Base-by-base conservation (phyloP, 169 alveolate species). In the Babesia bigemina region DNA sequence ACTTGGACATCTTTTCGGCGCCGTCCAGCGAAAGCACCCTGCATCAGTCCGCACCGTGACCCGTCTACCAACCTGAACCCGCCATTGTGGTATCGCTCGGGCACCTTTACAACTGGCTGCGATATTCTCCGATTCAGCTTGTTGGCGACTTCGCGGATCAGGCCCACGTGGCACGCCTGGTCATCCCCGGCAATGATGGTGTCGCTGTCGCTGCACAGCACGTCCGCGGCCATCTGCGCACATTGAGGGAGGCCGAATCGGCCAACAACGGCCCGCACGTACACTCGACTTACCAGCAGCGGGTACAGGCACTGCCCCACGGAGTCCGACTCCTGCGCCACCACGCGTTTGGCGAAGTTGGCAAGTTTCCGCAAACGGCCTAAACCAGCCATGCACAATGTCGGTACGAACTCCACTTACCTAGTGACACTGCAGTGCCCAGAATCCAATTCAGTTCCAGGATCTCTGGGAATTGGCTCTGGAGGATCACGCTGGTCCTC, bases 11-110 rank as follows among this genome's bases (percentile, higher is more conserved):
- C 59, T 82, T 82, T 11, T 44, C 78, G 22, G 28, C 49, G 19
- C 85, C 85, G 57, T 82, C 79, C 9, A 82, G 89, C 49, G 89
- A 82, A 50, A 69, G 33, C 29, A 82, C 81, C 74, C 89, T 82
- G 65, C 22, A 14, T 2, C 13, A 17, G 16, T 61, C 33, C 21
- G 16, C 10, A 13, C 10, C 8, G 47, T n/a, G 0, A 44, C 21
- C 50, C 60, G 19, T 48, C 39, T 12, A 50, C 78, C 36, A 19
- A 82, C 84, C 57, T 63, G 58, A 70, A 82, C 11, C 67, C 66
- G 53, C 44, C n/a, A 49, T 39, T 44, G 9, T 0, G 28, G 11
- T 52, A 33, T 50, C 22, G 16, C 52, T 73, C 47, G 22, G 89
- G 84, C 10, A 82, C 56, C 12, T n/a, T 21, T 12, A 82, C 36